phyloP scores from a whole-genome alignment of 1,284 basidiomycete species.

The Trametes pubescens region DNA sequence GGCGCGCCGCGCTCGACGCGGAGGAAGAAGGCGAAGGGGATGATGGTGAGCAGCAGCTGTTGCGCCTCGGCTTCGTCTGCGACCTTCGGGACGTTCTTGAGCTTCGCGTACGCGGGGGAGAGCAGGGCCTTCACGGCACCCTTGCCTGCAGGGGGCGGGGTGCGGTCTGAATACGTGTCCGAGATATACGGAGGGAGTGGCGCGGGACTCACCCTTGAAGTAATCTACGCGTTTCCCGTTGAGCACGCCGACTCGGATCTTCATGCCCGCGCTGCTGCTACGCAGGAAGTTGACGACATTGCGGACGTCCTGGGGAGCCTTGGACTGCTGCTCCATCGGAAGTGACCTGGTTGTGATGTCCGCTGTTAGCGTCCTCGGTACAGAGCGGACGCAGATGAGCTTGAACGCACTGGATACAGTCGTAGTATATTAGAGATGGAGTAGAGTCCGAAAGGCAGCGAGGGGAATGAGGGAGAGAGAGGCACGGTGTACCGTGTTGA shows the following conservation, averaged over 20 bases:
- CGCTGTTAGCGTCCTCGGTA: constrained; percentile 13
- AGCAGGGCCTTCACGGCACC: constrained; percentile 91
- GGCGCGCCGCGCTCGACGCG: constrained; percentile 84
- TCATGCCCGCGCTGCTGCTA: constrained; percentile 86
- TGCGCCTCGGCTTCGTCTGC: constrained; percentile 82
- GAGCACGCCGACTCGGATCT: constrained; percentile 88
- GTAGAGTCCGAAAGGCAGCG: constrained; percentile 22
- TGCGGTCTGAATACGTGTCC: constrained; percentile 18
- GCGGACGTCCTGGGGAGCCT: constrained; percentile 79
- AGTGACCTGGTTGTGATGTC: constrained; percentile 21
- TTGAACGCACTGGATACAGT: constrained; percentile 19
- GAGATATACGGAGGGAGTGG: constrained; percentile 13
- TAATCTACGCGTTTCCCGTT: constrained; percentile 97
- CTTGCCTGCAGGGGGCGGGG: constrained; percentile 69
- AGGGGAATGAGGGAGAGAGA: constrained; percentile 21
- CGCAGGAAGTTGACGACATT: constrained; percentile 88
- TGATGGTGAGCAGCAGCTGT: constrained; percentile 73
- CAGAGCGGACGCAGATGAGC: not conserved
- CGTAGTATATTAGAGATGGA: constrained; percentile 17
- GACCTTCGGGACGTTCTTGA: constrained; percentile 85
- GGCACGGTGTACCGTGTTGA: constrained; percentile 24
- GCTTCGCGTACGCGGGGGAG: constrained; percentile 90
- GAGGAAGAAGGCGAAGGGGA: constrained; percentile 90
- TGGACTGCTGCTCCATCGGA: constrained; percentile 73
- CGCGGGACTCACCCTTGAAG: constrained; percentile 84